Evolutionary conservation across 208 protist species (phyloP).

Genomic region (Endotrypanum monterogeii): DNA sequence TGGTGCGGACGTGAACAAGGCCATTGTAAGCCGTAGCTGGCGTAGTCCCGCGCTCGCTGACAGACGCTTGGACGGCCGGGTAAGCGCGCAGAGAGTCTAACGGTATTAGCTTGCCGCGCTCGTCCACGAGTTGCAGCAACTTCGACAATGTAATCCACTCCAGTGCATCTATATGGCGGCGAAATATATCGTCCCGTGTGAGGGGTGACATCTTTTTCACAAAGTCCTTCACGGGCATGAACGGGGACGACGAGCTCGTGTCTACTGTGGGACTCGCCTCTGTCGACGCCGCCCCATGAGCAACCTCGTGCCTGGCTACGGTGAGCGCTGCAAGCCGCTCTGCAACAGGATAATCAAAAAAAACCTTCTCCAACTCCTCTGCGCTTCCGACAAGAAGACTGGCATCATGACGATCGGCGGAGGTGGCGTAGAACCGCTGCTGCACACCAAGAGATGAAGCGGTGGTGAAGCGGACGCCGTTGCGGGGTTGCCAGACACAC

Average conservation of each 20-base stretch:
- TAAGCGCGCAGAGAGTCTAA: not conserved
- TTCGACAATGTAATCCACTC: constrained; percentile 34
- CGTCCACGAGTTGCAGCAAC: constrained; percentile 42
- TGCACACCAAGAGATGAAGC: not conserved
- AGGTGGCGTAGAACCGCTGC: constrained; percentile 1
- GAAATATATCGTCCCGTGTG: constrained; percentile 56
- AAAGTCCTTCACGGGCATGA: constrained; percentile 58
- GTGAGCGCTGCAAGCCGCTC: constrained; percentile 52
- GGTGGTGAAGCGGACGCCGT: not conserved
- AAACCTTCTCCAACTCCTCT: constrained; percentile 18
- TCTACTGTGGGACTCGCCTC: not conserved
- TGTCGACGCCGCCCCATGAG: not conserved
- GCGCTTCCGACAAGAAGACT: not conserved
- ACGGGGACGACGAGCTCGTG: not conserved
- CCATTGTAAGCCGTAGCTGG: constrained; percentile 12
- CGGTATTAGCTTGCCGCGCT: constrained; percentile 1
- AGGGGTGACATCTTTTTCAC: constrained; percentile 44
- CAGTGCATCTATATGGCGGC: constrained; percentile 24
- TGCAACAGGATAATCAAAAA: constrained; percentile 37
- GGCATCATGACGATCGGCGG: not conserved
- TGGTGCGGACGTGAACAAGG: constrained; percentile 23
- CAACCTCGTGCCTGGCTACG: constrained; percentile 31
- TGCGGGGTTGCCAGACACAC: not conserved
- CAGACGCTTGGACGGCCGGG: not conserved
- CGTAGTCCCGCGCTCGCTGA: not conserved